These are phyloP conservation scores for Hypoxylon fuscum DNA, from an alignment of 495 filamentous ascomycete genomes.

Conservation along the genomic window DNA sequence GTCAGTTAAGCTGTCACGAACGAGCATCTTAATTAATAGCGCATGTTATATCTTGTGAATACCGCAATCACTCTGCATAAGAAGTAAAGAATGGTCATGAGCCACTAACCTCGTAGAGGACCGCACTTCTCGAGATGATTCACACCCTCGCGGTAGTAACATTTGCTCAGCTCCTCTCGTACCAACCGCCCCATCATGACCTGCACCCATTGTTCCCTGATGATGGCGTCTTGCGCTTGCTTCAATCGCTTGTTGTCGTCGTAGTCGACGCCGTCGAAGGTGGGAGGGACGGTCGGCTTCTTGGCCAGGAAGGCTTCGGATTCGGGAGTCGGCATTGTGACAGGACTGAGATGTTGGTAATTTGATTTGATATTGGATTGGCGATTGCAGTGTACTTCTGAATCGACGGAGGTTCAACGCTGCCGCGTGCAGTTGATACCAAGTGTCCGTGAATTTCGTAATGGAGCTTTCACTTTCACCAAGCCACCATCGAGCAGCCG, in stretches of 20 bases:
- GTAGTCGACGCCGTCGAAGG: constrained; percentile 97
- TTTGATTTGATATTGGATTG: background rate
- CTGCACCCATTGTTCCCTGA: constrained; percentile 96
- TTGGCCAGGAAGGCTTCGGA: constrained; percentile 90
- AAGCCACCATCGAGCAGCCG: constrained; percentile 8
- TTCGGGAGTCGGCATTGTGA: constrained; percentile 84
- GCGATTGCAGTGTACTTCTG: background rate
- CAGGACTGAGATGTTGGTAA: background rate
- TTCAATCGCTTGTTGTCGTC: constrained; percentile 89
- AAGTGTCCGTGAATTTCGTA: constrained; percentile 18
- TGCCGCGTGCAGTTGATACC: constrained; percentile 12
- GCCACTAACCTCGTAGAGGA: constrained; percentile 79
- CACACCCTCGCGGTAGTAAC: constrained; percentile 91
- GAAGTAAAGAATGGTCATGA: background rate
- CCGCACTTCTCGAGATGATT: constrained; percentile 99
- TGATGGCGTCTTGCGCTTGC: constrained; percentile 91
- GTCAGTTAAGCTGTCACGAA: constrained; percentile 24
- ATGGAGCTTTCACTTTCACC: constrained; percentile 16
- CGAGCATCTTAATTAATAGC: background rate
- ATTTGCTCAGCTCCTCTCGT: constrained; percentile 93
- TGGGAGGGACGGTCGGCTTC: constrained; percentile 92
- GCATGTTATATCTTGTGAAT: background rate
- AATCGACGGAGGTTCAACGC: constrained; percentile 2
- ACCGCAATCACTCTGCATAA: constrained; percentile 6
- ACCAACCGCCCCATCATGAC: constrained; percentile 97